Base-by-base conservation (phyloP, 306 rosid genomes). In the Begonia peltatifolia region DNA sequence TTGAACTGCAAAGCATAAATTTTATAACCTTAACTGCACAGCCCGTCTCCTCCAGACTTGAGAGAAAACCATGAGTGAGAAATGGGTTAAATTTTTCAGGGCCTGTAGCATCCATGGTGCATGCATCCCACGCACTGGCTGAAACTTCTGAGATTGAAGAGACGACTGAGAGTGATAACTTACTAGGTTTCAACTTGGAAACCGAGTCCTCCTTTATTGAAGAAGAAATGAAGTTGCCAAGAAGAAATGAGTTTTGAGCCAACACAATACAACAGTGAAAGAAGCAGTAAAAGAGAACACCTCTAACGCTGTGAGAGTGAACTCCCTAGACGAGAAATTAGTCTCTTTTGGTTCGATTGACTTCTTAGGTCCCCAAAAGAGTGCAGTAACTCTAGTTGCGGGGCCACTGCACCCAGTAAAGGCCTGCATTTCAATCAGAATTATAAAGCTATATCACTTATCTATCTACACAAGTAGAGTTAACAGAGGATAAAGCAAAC, bases 101-200 rank as follows among this genome's bases (percentile, higher is more conserved):
- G 49, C 93, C 89, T 0, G 77, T 76, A 0, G 80, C 70, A 63
- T 89, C 95, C 50, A 69, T 22, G 57, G 81, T 65, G 59, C 95
- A 89, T 0, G 94, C 95, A 59, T 89, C 95, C 97, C 97, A 89
- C 46, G 67, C 79, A n/a, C 58, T 47, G 48, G 84, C 60, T 14
- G 95, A 53, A 61, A 89, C 70, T 9, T 89, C 90, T 11, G 76
- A 84, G 66, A 89, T 80, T 35, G 95, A 84, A 58, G 94, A 76
- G 20, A 74, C 51, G 47, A 82, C 77, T 9, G 81, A 77, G 43
- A 88, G 71, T 16, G 73, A 73, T 46, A 88, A 54, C 52, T 36
- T 52, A 61, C 72, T 67, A 6, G 75, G 57, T 60, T 70, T 68
- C 64, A 55, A 62, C 57, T 52, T 16, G 56, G 57, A 66, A 52